Evolutionary conservation across 768 basidiomycete genomes (phyloP), one percentile per base, ranked within the genome.

Genomic region (Lactarius trivialis): DNA sequence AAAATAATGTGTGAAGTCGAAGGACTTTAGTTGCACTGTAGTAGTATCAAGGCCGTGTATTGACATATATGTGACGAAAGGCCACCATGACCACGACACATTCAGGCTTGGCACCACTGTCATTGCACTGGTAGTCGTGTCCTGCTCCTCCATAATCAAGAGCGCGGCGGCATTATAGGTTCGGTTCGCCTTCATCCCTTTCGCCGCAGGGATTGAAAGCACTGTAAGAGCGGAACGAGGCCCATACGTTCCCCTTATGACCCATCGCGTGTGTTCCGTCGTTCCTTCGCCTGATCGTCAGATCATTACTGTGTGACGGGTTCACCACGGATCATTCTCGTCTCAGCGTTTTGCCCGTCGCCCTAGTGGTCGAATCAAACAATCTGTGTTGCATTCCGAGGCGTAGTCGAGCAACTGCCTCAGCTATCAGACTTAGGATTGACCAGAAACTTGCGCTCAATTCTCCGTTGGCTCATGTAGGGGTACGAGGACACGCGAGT

Each of bases 341-440:
- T 84, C 0, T 79, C 83, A 1, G 81, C 83, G 0, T 75, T 83
- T 67, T 84, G 78, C 66, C 81, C 30, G 0, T 76, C 82, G 3
- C 58, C 74, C 4, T 78, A 77, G 49, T 77, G 81, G 14, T 19
- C 39, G 6, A 30, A 30, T 14, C 12, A 82, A 83, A 68, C 81
- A 84, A 66, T 69, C 78, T 2, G 58, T 74, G 7, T 67, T 71
- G n/a, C 78, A 80, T 11, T 83, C 83, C 68, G 67, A 68, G 2
- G 19, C 43, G 7, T 83, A 81, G 82, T 71, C 83, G 1, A 57
- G 66, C 5, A 67, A 71, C n/a, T 83, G 82, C 66, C 73, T 84
- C 4, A 9, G 43, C 21, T 69, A 72, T 0, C 68, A 68, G 15
- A 73, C 83, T 19, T 74, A 81, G 80, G 14, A 68, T 81, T 30